Percentiles rank a stretch among this genome's conserved stretches.
These are phyloP conservation scores for Pinus tabuliformis DNA, from an alignment of 75 land plant species.

Conservation along the genomic window DNA sequence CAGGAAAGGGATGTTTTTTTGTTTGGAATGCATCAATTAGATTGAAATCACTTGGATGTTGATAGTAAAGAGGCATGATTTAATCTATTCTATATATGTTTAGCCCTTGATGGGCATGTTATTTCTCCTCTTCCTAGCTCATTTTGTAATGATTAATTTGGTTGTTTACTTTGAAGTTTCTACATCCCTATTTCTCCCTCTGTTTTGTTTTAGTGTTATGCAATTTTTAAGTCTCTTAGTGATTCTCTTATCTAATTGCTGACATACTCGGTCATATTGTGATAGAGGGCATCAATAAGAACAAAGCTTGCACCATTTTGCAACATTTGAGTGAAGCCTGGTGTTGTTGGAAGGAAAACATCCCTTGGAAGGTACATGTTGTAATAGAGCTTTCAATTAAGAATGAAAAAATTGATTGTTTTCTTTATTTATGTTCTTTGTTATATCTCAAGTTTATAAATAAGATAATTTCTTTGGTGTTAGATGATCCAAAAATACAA, in stretches of 20 bases:
- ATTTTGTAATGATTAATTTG: background rate
- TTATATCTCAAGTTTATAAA: background rate
- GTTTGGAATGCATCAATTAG: background rate
- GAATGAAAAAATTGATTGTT: background rate
- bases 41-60: background rate
- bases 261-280: background rate
- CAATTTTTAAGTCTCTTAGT: background rate
- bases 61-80: too few relatives aligned
- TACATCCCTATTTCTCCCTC: background rate
- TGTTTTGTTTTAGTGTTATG: background rate
- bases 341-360: slow-evolving; percentile 99
- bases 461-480: background rate
- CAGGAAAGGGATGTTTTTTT: background rate
- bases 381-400: background rate
- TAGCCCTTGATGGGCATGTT: background rate
- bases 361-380: slow-evolving; percentile 89
- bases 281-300: slow-evolving; percentile 98
- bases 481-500: too few relatives aligned
- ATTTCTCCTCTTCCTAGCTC: background rate
- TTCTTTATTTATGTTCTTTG: slow-evolving; percentile 5
- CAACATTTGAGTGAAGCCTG: slow-evolving; percentile 99
- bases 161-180: background rate
- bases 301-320: slow-evolving; percentile 92
- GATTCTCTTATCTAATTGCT: background rate
- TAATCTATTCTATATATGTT: background rate